Percentiles rank a stretch among this genome's conserved stretches.
These are phyloP conservation scores for Silybum marianum DNA, from an alignment of 129 eudicot genomes.

Conservation along the genomic window DNA sequence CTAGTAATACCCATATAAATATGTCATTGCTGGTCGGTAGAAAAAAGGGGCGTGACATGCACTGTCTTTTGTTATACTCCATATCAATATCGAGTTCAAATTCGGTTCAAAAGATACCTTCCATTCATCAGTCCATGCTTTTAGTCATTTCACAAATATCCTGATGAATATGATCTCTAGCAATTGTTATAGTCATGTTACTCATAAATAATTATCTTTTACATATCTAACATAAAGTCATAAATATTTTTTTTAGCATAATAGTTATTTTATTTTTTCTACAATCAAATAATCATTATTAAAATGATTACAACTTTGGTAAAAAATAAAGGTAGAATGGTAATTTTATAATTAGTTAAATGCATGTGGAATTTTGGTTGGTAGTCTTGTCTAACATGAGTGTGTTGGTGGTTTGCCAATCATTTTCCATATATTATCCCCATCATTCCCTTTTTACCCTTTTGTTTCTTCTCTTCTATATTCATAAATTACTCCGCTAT, in stretches of 20 bases:
- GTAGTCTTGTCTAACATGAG: conserved; percentile 15
- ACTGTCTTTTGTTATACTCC: not conserved
- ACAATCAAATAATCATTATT: not conserved
- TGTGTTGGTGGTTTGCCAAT: conserved; percentile 30
- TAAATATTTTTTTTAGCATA: too few relatives aligned
- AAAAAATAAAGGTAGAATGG: not conserved
- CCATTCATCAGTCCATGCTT: not conserved
- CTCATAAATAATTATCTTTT: not conserved
- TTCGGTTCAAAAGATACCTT: not conserved
- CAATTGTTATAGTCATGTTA: not conserved
- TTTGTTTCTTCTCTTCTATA: not conserved
- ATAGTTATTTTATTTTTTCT: too few relatives aligned
- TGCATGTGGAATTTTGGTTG: conserved; percentile 14
- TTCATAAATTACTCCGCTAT: not conserved
- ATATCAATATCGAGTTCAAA: too few relatives aligned
- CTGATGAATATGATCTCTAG: not conserved
- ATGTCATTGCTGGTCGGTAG: not conserved
- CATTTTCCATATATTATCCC: not conserved
- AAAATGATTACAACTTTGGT: not conserved
- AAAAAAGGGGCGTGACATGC: not conserved
- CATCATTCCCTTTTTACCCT: conserved; percentile 2
- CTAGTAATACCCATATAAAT: too few relatives aligned
- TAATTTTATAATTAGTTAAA: not conserved
- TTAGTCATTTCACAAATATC: not conserved
- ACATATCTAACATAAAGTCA: not conserved